phyloP scores from a whole-genome alignment of 2,329 filamentous ascomycete species.

The Xylaria sp. region DNA sequence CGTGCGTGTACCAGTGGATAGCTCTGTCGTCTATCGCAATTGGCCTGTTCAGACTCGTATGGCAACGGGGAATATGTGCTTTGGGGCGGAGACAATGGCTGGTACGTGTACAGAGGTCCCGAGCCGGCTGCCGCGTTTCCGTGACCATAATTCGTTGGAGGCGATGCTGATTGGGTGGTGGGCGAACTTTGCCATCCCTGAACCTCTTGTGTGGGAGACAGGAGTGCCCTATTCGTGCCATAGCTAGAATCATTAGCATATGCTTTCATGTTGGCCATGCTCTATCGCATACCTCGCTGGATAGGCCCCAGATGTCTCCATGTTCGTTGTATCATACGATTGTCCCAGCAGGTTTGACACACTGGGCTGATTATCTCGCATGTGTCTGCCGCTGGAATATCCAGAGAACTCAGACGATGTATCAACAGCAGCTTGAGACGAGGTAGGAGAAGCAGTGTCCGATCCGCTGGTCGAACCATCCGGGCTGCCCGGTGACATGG shows the following conservation, averaged over 20 bases:
- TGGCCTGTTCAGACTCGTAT: constrained; percentile 21
- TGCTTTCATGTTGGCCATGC: too few species aligned
- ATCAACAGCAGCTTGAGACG: constrained; percentile 16
- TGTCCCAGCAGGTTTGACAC: constrained; percentile 31
- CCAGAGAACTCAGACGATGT: constrained; percentile 9
- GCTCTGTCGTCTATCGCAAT: constrained; percentile 22
- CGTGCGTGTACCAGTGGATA: constrained; percentile 8
- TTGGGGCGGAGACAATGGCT: constrained; percentile 20
- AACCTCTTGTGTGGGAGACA: constrained; percentile 16
- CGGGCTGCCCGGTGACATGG: constrained; percentile 23
- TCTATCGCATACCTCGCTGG: constrained; percentile 25
- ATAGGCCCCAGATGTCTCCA: constrained; percentile 1
- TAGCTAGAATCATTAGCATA: constrained; percentile 22
- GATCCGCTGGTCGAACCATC: constrained; percentile 36
- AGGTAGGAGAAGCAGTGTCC: constrained; percentile 36
- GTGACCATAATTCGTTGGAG: constrained; percentile 19
- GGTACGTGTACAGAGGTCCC: constrained; percentile 18
- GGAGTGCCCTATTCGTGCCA: background rate
- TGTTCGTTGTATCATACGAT: constrained; percentile 19
- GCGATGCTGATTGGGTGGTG: constrained; percentile 12
- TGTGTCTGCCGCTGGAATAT: constrained; percentile 9
- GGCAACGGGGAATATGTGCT: constrained; percentile 18
- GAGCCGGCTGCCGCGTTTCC: background rate
- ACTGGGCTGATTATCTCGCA: constrained; percentile 28
- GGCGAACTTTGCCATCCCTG: constrained; percentile 18